Evolutionary conservation across 192 early-diverging fungal genomes (phyloP).

Genomic region (Radiomyces spectabilis): DNA sequence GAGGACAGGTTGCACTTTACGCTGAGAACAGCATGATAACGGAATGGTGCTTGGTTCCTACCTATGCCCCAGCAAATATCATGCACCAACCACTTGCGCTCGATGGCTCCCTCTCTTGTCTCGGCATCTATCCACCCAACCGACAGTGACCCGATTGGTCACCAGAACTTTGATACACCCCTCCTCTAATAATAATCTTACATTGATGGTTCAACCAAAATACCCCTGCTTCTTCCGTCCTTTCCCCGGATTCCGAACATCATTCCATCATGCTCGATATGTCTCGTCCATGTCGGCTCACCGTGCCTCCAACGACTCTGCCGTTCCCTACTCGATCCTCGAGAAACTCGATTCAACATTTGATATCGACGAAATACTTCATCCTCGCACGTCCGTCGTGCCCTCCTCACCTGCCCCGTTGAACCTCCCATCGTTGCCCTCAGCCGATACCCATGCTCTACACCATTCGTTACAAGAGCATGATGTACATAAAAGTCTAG

Average conservation of each 20-base stretch:
- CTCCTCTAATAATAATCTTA: background rate
- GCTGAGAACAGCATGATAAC: background rate
- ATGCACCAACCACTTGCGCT: background rate
- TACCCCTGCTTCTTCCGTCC: no score
- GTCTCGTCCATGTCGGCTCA: no score
- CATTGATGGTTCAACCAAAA: no score
- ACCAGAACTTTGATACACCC: background rate
- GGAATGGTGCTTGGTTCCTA: background rate
- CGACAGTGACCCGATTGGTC: background rate
- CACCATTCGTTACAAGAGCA: background rate
- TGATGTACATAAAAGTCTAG: no score
- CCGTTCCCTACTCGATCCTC: background rate
- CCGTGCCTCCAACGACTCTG: no score
- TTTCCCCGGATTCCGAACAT: no score
- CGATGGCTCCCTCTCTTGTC: background rate
- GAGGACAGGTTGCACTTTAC: no score
- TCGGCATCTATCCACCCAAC: background rate
- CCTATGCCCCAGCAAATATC: background rate
- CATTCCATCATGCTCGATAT: no score
- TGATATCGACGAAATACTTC: background rate
- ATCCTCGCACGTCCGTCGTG: background rate
- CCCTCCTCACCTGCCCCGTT: background rate
- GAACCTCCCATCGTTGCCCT: background rate
- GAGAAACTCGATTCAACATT: background rate
- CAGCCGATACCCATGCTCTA: background rate